Conservation (phyloP, 1,284 basidiomycete species). For the Agroathelia rolfsii region DNA sequence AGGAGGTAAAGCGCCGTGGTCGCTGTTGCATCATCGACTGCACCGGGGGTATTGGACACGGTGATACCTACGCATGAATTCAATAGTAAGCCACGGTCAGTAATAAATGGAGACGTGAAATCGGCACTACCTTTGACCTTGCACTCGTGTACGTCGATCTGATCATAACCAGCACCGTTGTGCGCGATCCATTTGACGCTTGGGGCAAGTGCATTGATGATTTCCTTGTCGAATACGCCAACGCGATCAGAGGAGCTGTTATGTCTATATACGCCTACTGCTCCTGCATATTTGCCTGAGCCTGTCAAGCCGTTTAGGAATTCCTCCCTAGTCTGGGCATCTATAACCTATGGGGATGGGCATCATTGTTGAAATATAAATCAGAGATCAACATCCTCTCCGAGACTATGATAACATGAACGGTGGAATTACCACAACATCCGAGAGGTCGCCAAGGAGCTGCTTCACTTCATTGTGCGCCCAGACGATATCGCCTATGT, state of each 20-base stretch:
- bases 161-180: slow-evolving; percentile 90
- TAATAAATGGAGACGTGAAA: background rate
- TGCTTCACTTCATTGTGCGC: slow-evolving; percentile 64
- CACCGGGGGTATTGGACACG: slow-evolving; percentile 86
- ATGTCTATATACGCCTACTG: slow-evolving; percentile 75
- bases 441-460: slow-evolving; percentile 59
- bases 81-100: background rate
- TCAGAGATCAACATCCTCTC: too few species aligned
- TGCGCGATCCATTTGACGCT: slow-evolving; percentile 81
- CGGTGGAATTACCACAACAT: slow-evolving; percentile 67
- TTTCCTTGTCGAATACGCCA: slow-evolving; percentile 73
- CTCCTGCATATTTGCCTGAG: slow-evolving; percentile 65
- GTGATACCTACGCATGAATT: slow-evolving; percentile 47
- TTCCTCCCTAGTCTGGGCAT: slow-evolving; percentile 53
- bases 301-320: slow-evolving; percentile 59
- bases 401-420: too few species aligned
- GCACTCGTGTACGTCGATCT: slow-evolving; percentile 71
- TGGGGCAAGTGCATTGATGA: slow-evolving; percentile 62
- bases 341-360: slow-evolving; percentile 38
- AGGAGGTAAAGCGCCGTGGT: slow-evolving; percentile 82
- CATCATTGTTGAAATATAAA: slow-evolving; percentile 2
- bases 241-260: slow-evolving; percentile 56
- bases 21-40: slow-evolving; percentile 87
- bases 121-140: slow-evolving; percentile 60
- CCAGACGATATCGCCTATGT: slow-evolving; percentile 72